A percentile compares a stretch with the other conserved stretches of the same genome.
Conservation (phyloP, 1,284 basidiomycete species). For the Irpex sp. region DNA sequence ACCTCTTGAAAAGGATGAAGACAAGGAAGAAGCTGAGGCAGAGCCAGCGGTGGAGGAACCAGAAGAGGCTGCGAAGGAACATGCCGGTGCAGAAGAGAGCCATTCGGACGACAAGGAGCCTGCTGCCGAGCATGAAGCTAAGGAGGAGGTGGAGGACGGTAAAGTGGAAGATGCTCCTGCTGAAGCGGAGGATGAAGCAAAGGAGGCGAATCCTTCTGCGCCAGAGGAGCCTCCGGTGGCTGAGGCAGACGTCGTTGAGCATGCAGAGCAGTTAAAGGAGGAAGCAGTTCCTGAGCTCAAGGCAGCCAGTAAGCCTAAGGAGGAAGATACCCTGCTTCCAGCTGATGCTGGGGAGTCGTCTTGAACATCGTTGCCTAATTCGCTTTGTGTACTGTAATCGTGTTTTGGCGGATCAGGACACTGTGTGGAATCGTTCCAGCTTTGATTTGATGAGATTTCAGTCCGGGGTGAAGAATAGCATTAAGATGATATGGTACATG, state of each 20-base stretch:
- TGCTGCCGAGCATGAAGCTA: background rate
- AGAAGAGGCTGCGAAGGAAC: background rate
- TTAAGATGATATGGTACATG: background rate
- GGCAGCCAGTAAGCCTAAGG: background rate
- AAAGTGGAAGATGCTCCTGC: background rate
- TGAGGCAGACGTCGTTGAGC: background rate
- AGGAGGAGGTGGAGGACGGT: conserved; percentile 1
- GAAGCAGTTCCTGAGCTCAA: background rate
- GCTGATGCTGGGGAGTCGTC: background rate
- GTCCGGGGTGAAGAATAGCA: no score
- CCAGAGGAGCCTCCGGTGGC: conserved; percentile 1
- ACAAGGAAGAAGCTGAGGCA: background rate
- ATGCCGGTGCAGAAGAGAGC: background rate
- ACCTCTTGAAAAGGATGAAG: background rate
- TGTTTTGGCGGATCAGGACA: no score
- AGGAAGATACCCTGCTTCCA: background rate
- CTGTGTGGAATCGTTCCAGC: no score
- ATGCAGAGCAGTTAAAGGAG: background rate
- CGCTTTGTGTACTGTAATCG: no score
- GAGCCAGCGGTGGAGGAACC: background rate
- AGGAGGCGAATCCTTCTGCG: background rate
- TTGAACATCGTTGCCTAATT: background rate
- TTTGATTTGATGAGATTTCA: no score
- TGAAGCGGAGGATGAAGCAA: background rate
- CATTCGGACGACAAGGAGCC: background rate